Evolutionary conservation across 1,139 yeast species (phyloP).

Genomic region (Debaryomycetaceae sp.): DNA sequence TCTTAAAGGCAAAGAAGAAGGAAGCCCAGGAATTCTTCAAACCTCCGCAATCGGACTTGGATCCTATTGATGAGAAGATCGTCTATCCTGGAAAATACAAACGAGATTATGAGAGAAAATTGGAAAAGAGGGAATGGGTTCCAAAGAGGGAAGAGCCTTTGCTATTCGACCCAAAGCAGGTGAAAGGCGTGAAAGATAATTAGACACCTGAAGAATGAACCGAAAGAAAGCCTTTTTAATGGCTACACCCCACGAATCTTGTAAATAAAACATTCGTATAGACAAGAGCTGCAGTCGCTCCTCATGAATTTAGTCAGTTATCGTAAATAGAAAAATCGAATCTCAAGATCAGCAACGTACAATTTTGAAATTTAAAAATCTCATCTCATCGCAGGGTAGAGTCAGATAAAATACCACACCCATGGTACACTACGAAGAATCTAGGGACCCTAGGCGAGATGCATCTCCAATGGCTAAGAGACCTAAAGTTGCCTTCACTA

Average conservation of each 20-base stretch:
- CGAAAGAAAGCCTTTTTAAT: too few species aligned
- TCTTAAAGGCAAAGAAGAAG: conserved; percentile 58
- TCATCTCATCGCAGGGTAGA: too few species aligned
- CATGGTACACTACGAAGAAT: too few species aligned
- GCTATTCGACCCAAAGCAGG: conserved; percentile 21
- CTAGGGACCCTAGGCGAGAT: not conserved
- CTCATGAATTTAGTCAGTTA: not conserved
- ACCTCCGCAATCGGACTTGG: conserved; percentile 49
- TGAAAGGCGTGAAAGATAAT: not conserved
- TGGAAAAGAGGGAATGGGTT: conserved; percentile 62
- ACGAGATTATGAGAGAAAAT: conserved; percentile 41
- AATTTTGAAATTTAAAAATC: too few species aligned
- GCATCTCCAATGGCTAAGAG: not conserved
- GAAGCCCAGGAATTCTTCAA: conserved; percentile 23
- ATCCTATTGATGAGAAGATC: conserved; percentile 60
- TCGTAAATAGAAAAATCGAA: too few species aligned
- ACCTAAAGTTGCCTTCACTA: not conserved
- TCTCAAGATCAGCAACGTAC: too few species aligned
- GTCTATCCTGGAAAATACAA: conserved; percentile 69
- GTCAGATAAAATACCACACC: too few species aligned
- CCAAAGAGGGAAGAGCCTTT: conserved; percentile 46
- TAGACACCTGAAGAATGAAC: not conserved
- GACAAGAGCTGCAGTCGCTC: not conserved
- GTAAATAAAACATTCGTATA: not conserved
- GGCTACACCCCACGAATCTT: not conserved